phyloP scores from a whole-genome alignment of 768 basidiomycete genomes.

The Panaeolus cyanescens region DNA sequence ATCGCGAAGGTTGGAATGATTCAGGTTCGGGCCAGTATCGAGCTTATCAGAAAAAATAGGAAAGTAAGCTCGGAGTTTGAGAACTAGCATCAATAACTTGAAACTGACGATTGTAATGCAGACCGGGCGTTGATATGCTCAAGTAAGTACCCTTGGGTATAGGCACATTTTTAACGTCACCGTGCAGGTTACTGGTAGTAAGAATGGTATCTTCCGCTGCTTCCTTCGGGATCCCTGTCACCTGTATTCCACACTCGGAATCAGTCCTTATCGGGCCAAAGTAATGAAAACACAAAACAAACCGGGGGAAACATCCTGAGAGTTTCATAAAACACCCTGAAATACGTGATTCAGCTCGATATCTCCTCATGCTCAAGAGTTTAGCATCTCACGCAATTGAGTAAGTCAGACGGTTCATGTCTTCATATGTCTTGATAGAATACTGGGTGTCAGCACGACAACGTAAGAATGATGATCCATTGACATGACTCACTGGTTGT shows the following conservation, averaged over 20 bases:
- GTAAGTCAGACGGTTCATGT: constrained; percentile 38
- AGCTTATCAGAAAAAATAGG: constrained; percentile 32
- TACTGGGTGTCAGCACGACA: not conserved
- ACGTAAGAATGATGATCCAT: not conserved
- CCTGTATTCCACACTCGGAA: constrained; percentile 25
- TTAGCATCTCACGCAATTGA: constrained; percentile 36
- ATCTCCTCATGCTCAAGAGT: not conserved
- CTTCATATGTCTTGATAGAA: constrained; percentile 35
- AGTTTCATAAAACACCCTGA: constrained; percentile 52
- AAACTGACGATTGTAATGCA: constrained; percentile 53
- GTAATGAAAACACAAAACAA: constrained; percentile 10
- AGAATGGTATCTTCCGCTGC: constrained; percentile 45
- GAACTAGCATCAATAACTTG: not conserved
- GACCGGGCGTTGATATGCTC: constrained; percentile 32
- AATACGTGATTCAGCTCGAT: not conserved
- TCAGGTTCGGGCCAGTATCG: constrained; percentile 48
- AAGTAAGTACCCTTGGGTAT: constrained; percentile 40
- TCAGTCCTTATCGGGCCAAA: not conserved
- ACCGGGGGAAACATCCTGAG: constrained; percentile 50
- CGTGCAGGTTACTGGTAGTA: constrained; percentile 29
- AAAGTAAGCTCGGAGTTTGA: not conserved
- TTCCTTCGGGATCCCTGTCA: constrained; percentile 42
- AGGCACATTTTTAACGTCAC: constrained; percentile 35
- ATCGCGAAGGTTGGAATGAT: constrained; percentile 40
- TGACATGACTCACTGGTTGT: constrained; percentile 25